A percentile compares a stretch with the other conserved stretches of the same genome.
phyloP scores from a whole-genome alignment of 1,284 basidiomycete genomes.

The Termitomyces sp. region DNA sequence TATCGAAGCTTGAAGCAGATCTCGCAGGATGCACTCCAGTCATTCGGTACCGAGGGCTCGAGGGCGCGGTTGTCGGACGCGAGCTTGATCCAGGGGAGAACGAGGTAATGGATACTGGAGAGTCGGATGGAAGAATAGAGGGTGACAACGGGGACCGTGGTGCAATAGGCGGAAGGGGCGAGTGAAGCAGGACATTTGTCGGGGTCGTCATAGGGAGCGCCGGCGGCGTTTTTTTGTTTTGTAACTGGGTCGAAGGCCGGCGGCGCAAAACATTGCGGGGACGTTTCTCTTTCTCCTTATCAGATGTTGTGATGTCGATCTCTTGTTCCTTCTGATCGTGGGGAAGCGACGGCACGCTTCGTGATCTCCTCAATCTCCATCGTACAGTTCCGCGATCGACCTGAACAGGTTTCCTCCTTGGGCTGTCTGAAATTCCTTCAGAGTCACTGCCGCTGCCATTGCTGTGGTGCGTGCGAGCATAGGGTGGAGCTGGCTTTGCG shows the following conservation, averaged over 20 bases:
- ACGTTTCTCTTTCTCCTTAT: conserved; percentile 18
- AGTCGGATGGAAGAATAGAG: neutral
- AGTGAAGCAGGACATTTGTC: neutral
- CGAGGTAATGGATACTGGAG: neutral
- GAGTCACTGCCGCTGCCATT: conserved; percentile 18
- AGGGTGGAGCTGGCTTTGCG: conserved; percentile 25
- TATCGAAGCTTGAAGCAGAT: conserved; percentile 1
- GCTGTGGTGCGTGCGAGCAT: conserved; percentile 2
- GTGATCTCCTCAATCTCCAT: neutral
- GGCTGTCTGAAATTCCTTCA: conserved; percentile 9
- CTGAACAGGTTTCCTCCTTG: neutral
- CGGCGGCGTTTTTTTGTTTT: conserved; percentile 5
- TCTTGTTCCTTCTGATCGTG: neutral
- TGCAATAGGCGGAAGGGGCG: conserved; percentile 11
- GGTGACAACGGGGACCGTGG: conserved; percentile 10
- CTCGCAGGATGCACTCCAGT: neutral
- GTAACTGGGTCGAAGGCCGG: conserved; percentile 23
- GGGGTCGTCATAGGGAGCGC: neutral
- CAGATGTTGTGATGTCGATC: neutral
- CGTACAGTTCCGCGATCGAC: neutral
- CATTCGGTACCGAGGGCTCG: neutral
- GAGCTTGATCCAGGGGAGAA: neutral
- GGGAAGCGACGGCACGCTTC: neutral
- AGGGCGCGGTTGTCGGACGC: neutral
- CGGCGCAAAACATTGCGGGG: conserved; percentile 44